Percentiles rank a stretch among this genome's conserved stretches.
Evolutionary conservation across 768 basidiomycete species (phyloP).

Genomic region (Tylopilus felleus): DNA sequence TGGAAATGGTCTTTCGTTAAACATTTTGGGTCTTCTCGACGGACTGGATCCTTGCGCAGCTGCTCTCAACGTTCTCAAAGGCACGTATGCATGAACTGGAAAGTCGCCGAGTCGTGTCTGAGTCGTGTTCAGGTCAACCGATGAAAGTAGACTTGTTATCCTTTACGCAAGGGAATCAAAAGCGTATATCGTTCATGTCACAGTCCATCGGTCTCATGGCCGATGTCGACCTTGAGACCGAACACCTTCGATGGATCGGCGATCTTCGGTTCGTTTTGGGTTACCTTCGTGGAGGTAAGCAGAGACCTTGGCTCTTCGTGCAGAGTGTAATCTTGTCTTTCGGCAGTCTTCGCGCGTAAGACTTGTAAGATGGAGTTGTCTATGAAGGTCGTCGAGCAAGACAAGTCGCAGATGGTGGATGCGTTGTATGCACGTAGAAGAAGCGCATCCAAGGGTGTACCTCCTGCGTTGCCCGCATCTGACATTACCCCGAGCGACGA

Average conservation of each 20-base stretch:
- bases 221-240: slow-evolving; percentile 80
- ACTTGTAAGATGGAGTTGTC: slow-evolving; percentile 68
- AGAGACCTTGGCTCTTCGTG: background rate
- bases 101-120: background rate
- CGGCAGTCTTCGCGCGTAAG: slow-evolving; percentile 55
- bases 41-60: slow-evolving; percentile 72
- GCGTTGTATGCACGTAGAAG: slow-evolving; percentile 40
- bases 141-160: slow-evolving; percentile 80
- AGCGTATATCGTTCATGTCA: slow-evolving; percentile 75
- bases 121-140: slow-evolving; percentile 49
- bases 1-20: slow-evolving; percentile 73
- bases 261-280: slow-evolving; percentile 75
- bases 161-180: slow-evolving; percentile 61
- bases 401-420: slow-evolving; percentile 70
- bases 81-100: slow-evolving; percentile 20
- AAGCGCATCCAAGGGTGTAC: slow-evolving; percentile 13
- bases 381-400: slow-evolving; percentile 62
- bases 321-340: background rate
- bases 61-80: slow-evolving; percentile 78
- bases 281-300: slow-evolving; percentile 63
- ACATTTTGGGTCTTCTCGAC: slow-evolving; percentile 65
- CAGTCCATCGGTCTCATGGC: slow-evolving; percentile 84
- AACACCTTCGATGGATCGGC: slow-evolving; percentile 85
- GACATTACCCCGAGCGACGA: slow-evolving; percentile 10
- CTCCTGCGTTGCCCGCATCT: slow-evolving; percentile 8